A percentile compares a stretch with the other conserved stretches of the same genome.
phyloP scores from a whole-genome alignment of 257 asterid genomes.

The Solanum virginianum region DNA sequence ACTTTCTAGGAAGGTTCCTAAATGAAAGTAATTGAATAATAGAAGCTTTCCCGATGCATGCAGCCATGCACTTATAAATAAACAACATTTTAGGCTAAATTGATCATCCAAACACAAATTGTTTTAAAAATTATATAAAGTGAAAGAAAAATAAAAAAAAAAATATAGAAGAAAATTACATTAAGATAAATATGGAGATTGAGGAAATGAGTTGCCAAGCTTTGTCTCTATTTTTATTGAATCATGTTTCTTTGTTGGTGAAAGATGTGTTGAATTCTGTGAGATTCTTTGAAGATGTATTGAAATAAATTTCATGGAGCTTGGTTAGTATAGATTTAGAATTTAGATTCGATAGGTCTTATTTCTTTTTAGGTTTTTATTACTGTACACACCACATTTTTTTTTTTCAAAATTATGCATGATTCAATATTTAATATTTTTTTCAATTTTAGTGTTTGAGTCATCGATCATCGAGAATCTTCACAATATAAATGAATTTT shows the following conservation, averaged over 20 bases:
- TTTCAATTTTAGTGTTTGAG: too few relatives aligned
- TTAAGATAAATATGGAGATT: not conserved
- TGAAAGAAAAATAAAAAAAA: not conserved
- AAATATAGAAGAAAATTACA: too few relatives aligned
- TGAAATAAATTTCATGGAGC: conserved; percentile 21
- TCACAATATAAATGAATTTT: not conserved
- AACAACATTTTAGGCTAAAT: not conserved
- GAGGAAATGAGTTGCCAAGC: not conserved
- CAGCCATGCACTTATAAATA: not conserved
- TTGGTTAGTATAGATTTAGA: not conserved
- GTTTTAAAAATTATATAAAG: not conserved
- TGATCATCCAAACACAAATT: not conserved
- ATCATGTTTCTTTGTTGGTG: conserved; percentile 24
- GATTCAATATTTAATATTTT: not conserved
- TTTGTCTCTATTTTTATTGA: conserved; percentile 20
- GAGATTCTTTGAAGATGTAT: conserved; percentile 19
- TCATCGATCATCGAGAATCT: too few relatives aligned
- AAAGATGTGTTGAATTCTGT: conserved; percentile 7
- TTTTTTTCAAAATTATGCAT: not conserved
- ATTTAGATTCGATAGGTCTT: not conserved
- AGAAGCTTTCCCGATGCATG: not conserved
- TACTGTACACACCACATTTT: not conserved
- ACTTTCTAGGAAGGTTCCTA: not conserved
- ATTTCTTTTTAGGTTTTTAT: not conserved
- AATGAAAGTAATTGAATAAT: not conserved